Percentiles rank a stretch among this genome's conserved stretches.
These are phyloP conservation scores for Monosporozyma aquatica DNA, from an alignment of 805 yeast species.

Conservation along the genomic window DNA sequence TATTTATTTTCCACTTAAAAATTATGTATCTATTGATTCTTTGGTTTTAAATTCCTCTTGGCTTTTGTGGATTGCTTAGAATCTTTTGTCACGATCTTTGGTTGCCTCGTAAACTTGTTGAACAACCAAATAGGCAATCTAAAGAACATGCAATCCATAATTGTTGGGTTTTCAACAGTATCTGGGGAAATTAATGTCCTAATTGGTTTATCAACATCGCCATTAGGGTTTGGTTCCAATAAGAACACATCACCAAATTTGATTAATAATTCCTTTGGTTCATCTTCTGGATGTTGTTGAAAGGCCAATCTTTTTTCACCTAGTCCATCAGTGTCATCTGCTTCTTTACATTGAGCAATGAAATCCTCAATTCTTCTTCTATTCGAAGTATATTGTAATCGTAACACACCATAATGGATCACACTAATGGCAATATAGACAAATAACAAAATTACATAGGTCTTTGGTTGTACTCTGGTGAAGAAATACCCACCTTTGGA, in stretches of 20 bases:
- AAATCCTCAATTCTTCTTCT: slow-evolving; percentile 45
- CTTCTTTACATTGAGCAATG: slow-evolving; percentile 41
- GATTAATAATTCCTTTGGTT: slow-evolving; percentile 46
- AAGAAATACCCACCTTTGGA: slow-evolving; percentile 46
- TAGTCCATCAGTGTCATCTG: slow-evolving; percentile 51
- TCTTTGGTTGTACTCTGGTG: slow-evolving; percentile 63
- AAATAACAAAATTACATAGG: slow-evolving; percentile 41
- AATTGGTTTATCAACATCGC: slow-evolving; percentile 28
- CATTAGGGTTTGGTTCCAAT: slow-evolving; percentile 28
- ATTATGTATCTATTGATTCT: too few species aligned
- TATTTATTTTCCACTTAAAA: too few species aligned
- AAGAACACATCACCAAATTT: slow-evolving; percentile 52
- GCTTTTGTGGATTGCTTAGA: too few species aligned
- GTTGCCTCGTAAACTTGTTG: slow-evolving; percentile 24
- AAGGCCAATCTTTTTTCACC: slow-evolving; percentile 37
- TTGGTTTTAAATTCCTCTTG: too few species aligned
- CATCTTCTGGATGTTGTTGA: slow-evolving; percentile 36
- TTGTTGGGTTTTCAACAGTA: slow-evolving; percentile 40
- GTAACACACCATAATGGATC: slow-evolving; percentile 51
- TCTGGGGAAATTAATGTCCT: slow-evolving; percentile 37
- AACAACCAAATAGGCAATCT: slow-evolving; percentile 37
- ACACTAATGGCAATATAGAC: slow-evolving; percentile 42
- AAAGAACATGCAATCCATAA: slow-evolving; percentile 40
- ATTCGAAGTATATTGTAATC: slow-evolving; percentile 48
- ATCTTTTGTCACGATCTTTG: too few species aligned